These are phyloP conservation scores for Candolleomyces efflorescens DNA, from an alignment of 768 basidiomycete genomes.

Conservation along the genomic window DNA sequence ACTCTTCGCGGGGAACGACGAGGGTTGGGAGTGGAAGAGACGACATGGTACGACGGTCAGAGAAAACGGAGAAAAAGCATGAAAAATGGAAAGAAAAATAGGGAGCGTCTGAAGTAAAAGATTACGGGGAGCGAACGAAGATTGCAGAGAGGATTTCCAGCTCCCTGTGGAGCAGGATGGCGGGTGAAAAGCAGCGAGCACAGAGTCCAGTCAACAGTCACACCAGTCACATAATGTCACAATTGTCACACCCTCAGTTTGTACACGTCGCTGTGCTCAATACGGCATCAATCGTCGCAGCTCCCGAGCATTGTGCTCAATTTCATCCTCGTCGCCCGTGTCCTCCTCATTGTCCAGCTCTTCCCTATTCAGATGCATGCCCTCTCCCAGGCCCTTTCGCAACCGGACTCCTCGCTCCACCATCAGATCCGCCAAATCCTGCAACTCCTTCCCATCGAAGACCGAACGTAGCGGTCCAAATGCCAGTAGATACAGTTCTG, in stretches of 20 bases:
- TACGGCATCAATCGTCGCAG: constrained; percentile 62
- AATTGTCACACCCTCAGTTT: not conserved
- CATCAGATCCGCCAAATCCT: constrained; percentile 66
- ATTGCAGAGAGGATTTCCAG: not conserved
- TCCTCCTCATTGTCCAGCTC: constrained; percentile 25
- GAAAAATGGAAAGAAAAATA: constrained; percentile 2
- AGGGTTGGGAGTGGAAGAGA: constrained; percentile 56
- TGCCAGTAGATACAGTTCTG: constrained; percentile 75
- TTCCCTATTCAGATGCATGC: constrained; percentile 33
- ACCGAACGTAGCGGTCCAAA: constrained; percentile 65
- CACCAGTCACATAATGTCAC: constrained; percentile 16
- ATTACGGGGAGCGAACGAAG: constrained; percentile 8
- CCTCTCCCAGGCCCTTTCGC: constrained; percentile 57
- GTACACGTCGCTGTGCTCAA: constrained; percentile 18
- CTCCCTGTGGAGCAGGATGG: constrained; percentile 5
- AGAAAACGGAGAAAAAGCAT: not conserved
- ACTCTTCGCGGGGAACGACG: constrained; percentile 63
- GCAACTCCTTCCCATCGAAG: constrained; percentile 59
- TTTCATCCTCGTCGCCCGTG: constrained; percentile 43
- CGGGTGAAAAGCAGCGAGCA: constrained; percentile 8
- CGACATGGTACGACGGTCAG: constrained; percentile 37
- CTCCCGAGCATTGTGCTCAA: constrained; percentile 57
- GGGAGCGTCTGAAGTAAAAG: constrained; percentile 6
- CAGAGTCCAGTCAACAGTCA: constrained; percentile 23
- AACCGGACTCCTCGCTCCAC: constrained; percentile 68